phyloP scores from a whole-genome alignment of 1,284 basidiomycete species.

The Sanghuangporus sanghuang region DNA sequence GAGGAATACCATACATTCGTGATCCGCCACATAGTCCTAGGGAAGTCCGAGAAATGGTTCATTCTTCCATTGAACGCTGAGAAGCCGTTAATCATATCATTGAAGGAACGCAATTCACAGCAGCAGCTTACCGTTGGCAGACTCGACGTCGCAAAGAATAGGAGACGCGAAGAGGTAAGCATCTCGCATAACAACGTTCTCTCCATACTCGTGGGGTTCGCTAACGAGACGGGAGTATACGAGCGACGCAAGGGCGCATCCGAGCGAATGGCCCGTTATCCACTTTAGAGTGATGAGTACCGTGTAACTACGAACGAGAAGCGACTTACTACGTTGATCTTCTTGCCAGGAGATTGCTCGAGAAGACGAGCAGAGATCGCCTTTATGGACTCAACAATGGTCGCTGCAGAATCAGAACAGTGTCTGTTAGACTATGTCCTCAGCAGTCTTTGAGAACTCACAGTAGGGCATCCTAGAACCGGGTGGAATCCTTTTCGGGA shows the following conservation, averaged over 20 bases:
- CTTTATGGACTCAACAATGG: slow-evolving; percentile 23
- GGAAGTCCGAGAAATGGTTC: slow-evolving; percentile 21
- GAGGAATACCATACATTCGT: slow-evolving; percentile 22
- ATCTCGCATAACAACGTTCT: slow-evolving; percentile 24
- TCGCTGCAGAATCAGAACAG: slow-evolving; percentile 10
- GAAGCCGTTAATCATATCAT: not conserved
- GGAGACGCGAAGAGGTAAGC: slow-evolving; percentile 27
- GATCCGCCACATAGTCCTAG: slow-evolving; percentile 26
- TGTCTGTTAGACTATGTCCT: not conserved
- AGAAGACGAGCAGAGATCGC: slow-evolving; percentile 15
- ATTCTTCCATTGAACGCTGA: slow-evolving; percentile 23
- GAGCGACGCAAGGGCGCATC: slow-evolving; percentile 26
- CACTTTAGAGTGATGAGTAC: slow-evolving; percentile 16
- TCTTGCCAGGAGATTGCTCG: slow-evolving; percentile 17
- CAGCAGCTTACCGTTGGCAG: slow-evolving; percentile 18
- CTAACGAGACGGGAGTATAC: slow-evolving; percentile 24
- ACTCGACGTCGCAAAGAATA: slow-evolving; percentile 23
- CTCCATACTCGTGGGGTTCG: slow-evolving; percentile 23
- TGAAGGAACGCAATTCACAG: not conserved
- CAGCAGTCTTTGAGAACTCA: not conserved
- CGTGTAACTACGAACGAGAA: not conserved
- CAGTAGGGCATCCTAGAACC: slow-evolving; percentile 22
- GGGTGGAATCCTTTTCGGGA: slow-evolving; percentile 20
- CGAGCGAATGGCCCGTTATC: slow-evolving; percentile 30
- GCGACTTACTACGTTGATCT: slow-evolving; percentile 22